phyloP scores from a whole-genome alignment of 805 yeast species.

The Yamadazyma nakazawae region DNA sequence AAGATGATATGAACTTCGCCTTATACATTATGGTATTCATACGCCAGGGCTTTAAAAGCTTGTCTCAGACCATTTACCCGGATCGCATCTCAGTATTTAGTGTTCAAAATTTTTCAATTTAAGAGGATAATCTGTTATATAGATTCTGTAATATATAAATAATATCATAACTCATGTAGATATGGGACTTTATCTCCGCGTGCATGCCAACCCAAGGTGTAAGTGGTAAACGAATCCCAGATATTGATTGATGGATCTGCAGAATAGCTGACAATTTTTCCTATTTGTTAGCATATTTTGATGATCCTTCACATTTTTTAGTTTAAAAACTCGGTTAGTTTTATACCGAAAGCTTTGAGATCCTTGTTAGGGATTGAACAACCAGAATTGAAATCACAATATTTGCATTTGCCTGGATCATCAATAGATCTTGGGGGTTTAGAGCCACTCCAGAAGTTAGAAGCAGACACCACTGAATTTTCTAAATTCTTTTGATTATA shows the following conservation, averaged over 20 bases:
- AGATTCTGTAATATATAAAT: not conserved
- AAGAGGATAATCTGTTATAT: not conserved
- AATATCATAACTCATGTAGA: not conserved
- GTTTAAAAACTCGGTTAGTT: constrained; percentile 8
- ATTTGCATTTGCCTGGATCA: constrained; percentile 44
- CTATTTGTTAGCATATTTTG: constrained; percentile 21
- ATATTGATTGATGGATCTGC: constrained; percentile 25
- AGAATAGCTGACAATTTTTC: constrained; percentile 21
- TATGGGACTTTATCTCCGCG: constrained; percentile 31
- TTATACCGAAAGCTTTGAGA: constrained; percentile 8
- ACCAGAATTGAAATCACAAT: constrained; percentile 48
- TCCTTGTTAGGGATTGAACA: constrained; percentile 22
- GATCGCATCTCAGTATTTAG: not conserved
- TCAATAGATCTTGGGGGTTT: constrained; percentile 46
- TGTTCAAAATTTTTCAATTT: not conserved
- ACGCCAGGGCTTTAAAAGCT: not conserved
- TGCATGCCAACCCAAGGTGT: constrained; percentile 32
- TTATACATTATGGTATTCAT: too few relatives aligned
- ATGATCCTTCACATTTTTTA: constrained; percentile 21
- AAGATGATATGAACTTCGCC: too few relatives aligned
- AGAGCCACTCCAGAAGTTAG: constrained; percentile 58
- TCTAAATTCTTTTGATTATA: constrained; percentile 33
- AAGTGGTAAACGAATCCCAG: constrained; percentile 43
- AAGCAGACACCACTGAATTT: constrained; percentile 27
- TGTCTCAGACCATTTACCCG: not conserved